Conservation (phyloP, 2,329 filamentous ascomycete species). For the Hypoxylon sp. region DNA sequence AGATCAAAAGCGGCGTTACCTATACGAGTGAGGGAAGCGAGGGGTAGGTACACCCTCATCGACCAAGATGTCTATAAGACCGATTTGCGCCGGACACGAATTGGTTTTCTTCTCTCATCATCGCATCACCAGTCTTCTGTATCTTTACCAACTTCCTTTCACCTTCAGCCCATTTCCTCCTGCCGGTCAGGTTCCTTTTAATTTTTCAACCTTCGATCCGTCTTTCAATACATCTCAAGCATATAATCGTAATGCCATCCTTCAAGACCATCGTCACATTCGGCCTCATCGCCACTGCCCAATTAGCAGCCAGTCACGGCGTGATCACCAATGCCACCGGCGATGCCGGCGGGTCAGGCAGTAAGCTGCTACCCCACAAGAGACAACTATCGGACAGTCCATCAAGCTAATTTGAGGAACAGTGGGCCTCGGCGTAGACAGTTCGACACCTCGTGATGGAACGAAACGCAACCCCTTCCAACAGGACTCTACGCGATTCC, state of each 20-base stretch:
- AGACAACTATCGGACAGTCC: conserved; percentile 3
- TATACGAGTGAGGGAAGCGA: conserved; percentile 6
- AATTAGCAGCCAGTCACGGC: conserved; percentile 70
- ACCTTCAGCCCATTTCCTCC: conserved; percentile 34
- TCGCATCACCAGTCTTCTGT: conserved; percentile 38
- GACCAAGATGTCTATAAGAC: conserved; percentile 41
- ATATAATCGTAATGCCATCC: conserved; percentile 44
- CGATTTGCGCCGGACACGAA: conserved; percentile 16
- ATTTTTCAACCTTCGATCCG: conserved; percentile 28
- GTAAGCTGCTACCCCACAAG: conserved; percentile 44
- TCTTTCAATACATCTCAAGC: background rate
- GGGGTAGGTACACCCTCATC: conserved; percentile 26
- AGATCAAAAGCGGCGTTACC: background rate
- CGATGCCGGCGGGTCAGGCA: conserved; percentile 67
- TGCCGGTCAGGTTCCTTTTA: conserved; percentile 45
- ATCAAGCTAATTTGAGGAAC: conserved; percentile 12
- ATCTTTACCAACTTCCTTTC: conserved; percentile 20
- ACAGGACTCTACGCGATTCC: conserved; percentile 72
- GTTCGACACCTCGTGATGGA: conserved; percentile 70
- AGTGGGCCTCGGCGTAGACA: conserved; percentile 63
- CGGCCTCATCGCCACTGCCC: conserved; percentile 64
- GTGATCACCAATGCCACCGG: conserved; percentile 70
- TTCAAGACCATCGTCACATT: conserved; percentile 52
- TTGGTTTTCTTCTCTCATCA: conserved; percentile 36
- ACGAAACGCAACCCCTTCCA: conserved; percentile 71